Conservation (phyloP, 257 asterid genomes). For the Thymus mandschuricus region DNA sequence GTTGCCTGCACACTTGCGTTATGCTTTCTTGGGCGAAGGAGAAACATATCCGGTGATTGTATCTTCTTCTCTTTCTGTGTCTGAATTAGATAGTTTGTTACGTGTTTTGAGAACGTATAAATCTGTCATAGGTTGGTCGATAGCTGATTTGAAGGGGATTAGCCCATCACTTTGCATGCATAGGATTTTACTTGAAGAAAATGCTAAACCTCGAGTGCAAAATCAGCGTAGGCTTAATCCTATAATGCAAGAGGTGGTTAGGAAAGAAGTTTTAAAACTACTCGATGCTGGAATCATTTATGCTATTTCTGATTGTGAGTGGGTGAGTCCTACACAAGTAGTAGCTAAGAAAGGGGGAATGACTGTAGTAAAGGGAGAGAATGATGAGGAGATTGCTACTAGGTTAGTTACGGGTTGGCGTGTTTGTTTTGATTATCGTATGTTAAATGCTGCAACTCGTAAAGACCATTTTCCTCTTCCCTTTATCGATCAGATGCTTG, state of each 20-base stretch:
- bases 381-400: no score
- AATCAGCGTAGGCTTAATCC: background rate
- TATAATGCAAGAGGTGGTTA: background rate
- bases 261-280: background rate
- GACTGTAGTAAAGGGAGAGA: background rate
- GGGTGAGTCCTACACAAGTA: background rate
- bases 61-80: background rate
- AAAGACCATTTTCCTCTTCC: background rate
- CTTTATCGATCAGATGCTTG: no score
- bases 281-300: background rate
- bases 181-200: background rate
- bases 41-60: background rate
- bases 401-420: background rate
- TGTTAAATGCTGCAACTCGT: background rate
- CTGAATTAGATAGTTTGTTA: background rate
- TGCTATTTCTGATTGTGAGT: constrained; percentile 7
- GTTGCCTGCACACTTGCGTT: background rate
- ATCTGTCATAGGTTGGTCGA: background rate
- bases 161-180: background rate
- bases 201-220: background rate
- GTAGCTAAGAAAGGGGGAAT: constrained; percentile 1
- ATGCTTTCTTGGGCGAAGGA: background rate
- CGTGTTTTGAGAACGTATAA: background rate
- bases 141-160: background rate
- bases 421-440: background rate